Conservation (phyloP, 352 stramenopile species). For the Phytophthora cactorum region DNA sequence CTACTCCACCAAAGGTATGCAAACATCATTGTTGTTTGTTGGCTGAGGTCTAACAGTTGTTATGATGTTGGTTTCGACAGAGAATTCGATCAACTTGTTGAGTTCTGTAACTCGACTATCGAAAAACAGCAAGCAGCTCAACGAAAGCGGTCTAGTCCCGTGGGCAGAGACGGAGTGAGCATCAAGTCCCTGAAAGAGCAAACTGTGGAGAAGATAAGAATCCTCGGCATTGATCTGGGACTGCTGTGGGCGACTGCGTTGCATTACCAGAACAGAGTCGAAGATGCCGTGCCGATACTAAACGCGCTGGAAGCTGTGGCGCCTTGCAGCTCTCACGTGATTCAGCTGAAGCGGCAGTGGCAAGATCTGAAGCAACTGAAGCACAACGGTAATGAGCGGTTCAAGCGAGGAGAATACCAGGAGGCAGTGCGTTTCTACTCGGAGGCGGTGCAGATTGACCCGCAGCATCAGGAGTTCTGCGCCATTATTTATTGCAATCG, state of each 20-base stretch:
- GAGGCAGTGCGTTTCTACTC: slow-evolving; percentile 67
- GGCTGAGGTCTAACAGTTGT: slow-evolving; percentile 1
- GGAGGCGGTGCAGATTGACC: slow-evolving; percentile 68
- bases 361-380: slow-evolving; percentile 75
- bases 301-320: slow-evolving; percentile 64
- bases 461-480: slow-evolving; percentile 74
- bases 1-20: slow-evolving; percentile 76
- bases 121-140: slow-evolving; percentile 51
- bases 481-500: slow-evolving; percentile 85
- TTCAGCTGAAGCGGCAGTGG: slow-evolving; percentile 72
- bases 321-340: slow-evolving; percentile 74
- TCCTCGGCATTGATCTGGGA: slow-evolving; percentile 71
- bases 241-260: slow-evolving; percentile 60
- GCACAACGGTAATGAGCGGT: slow-evolving; percentile 69
- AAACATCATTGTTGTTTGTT: slow-evolving; percentile 7
- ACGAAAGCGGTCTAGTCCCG: slow-evolving; percentile 4
- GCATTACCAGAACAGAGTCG: slow-evolving; percentile 78
- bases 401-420: slow-evolving; percentile 62
- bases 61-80: slow-evolving; percentile 33
- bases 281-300: slow-evolving; percentile 64
- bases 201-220: slow-evolving; percentile 46
- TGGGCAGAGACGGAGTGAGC: slow-evolving; percentile 6
- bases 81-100: slow-evolving; percentile 55
- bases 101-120: slow-evolving; percentile 60
- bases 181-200: slow-evolving; percentile 17